Evolutionary conservation across 352 stramenopile genomes (phyloP).

Genomic region (Stramenopiles sp.): DNA sequence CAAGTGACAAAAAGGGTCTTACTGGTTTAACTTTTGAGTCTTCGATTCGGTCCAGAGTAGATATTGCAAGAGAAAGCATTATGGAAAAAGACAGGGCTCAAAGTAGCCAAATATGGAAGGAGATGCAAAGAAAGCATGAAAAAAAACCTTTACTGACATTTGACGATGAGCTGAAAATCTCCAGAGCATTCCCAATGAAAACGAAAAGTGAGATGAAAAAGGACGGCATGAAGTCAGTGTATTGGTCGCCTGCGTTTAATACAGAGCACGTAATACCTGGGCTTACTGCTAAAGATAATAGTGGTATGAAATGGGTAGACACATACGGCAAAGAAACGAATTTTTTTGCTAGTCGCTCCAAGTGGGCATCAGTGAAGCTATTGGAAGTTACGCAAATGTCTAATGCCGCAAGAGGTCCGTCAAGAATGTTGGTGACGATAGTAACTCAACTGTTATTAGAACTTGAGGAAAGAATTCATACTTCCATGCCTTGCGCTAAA

Average conservation of each 20-base stretch:
- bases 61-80: background rate
- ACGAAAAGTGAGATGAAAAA: background rate
- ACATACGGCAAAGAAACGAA: background rate
- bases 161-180: background rate
- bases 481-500: background rate
- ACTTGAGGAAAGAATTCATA: background rate
- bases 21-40: background rate
- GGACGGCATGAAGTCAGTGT: background rate
- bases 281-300: background rate
- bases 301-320: background rate
- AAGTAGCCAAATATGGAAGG: background rate
- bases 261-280: background rate
- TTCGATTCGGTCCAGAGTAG: background rate
- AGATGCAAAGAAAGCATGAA: background rate
- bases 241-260: background rate
- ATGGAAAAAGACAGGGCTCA: background rate
- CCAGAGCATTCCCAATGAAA: background rate
- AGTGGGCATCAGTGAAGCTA: background rate
- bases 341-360: background rate
- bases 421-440: background rate
- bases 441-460: background rate
- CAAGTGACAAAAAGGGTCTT: background rate
- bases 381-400: background rate
- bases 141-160: background rate
- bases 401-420: background rate